Evolutionary conservation across 2,329 filamentous ascomycete genomes (phyloP), one percentile per base, ranked within the genome.

Genomic region (Cladophialophora exuberans): DNA sequence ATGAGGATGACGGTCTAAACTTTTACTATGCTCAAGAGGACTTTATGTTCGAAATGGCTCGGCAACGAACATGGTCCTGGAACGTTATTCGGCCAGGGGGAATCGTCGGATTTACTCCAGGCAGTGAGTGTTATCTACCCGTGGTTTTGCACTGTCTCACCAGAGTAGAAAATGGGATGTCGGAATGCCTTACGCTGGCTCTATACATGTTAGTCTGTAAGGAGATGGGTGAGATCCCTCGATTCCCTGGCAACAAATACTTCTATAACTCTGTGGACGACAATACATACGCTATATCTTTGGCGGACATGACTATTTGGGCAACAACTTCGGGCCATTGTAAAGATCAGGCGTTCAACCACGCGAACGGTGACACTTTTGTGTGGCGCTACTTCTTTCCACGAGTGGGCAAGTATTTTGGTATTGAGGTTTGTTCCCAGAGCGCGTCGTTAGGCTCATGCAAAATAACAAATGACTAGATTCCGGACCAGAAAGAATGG

Each of bases 71-170:
- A 1, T 69, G 67, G 67, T 55, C 62, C 0, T 66, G 59, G 50
- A 69, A 67, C 35, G 46, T 69, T 5, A 68, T 69, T 28, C 66
- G 67, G 2, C 67, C 66, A 1, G 66, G 64, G 39, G 65, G 62
- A 1, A 69, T 69, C 25, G 64, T 63, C 17, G 67, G n/a, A n/a
- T n/a, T n/a, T n/a, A n/a, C n/a, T n/a, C n/a, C n/a, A n/a, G n/a
- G n/a, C n/a, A n/a, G n/a, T n/a, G n/a, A n/a, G n/a, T n/a, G 67
- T 5, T 69, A 62, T 28, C 65, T 66, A 2, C 66, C 66, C 1
- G 66, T 65, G 41, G 65, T 61, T 1, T 68, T 69, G 23, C 63
- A 62, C 17, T 66, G 39, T 7, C 18, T 22, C 22, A 42, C 39
- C 9, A 22, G 18, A 3, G 25, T 22, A 6, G 10, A 9, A 9